Base-by-base conservation (phyloP, 2,329 filamentous ascomycete species). In the Pleomassaria siparia region DNA sequence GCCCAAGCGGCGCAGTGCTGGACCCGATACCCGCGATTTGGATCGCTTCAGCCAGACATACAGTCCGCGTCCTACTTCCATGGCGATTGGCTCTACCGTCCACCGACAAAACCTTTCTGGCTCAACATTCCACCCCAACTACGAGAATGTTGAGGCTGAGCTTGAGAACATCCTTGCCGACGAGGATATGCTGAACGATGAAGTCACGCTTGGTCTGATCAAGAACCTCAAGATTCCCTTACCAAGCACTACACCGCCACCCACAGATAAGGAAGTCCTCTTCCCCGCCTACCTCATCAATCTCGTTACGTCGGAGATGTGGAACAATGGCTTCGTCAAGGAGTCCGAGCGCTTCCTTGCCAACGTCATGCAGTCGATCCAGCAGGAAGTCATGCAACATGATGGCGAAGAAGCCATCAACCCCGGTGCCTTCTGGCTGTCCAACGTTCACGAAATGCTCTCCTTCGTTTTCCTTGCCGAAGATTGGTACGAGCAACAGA, bases 281-380 rank as follows among this genome's bases (percentile, higher is more conserved):
- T 99, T 99, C 86, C 94, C 94, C 26, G 92, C 94, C 9, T 99
- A 97, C 72, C 85, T 99, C 62, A 99, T 99, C 79, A 99, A 99
- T 73, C 81, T 99, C 51, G 94, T 99, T 55, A 99, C 94, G 11
- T 97, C 91, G 13, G 94, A 99, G 77, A 99, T 99, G 94, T 99
- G 94, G 94, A 99, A 99, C 78, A 99, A 99, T 64, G 94, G 94
- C 39, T 99, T 96, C 68, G 94, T 99, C 62, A 99, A 99, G 78
- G 94, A 99, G 74, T 97, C 94, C 3, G 94, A 99, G 75, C 88
- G 92, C 46, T 99, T 99, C 82, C 80, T 99, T 54, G 94, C 94
- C 66, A 99, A 97, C 64, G 94, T 99, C 56, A 99, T 99, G 94
- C 94, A 97, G 74, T 96, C 91, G 7, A 97, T 99, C 65, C 94